A percentile compares a stretch with the other conserved stretches of the same genome.
These are phyloP conservation scores for Aspergillus alliaceus DNA, from an alignment of 2,329 filamentous ascomycete species.

Conservation along the genomic window DNA sequence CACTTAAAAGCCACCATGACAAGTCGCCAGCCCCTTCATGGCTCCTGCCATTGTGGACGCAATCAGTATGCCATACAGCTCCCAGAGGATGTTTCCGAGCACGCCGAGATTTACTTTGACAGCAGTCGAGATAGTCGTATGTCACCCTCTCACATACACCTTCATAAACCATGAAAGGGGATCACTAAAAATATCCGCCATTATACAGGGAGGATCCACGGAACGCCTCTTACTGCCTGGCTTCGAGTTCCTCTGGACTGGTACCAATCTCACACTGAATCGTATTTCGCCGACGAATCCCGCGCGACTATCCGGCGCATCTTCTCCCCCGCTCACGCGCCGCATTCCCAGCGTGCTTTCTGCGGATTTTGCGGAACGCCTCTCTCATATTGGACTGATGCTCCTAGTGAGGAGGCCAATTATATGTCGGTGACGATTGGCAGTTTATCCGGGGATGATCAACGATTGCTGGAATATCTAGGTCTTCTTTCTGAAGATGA, in stretches of 20 bases:
- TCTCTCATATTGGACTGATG: conserved; percentile 79
- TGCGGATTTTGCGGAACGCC: conserved; percentile 91
- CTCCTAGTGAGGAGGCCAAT: conserved; percentile 67
- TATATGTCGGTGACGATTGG: conserved; percentile 82
- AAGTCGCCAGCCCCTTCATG: conserved; percentile 58
- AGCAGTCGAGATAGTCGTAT: conserved; percentile 69
- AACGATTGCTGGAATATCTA: conserved; percentile 71
- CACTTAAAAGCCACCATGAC: conserved; percentile 11
- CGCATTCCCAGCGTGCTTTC: conserved; percentile 70
- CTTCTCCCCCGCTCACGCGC: conserved; percentile 62
- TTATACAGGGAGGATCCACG: conserved; percentile 61
- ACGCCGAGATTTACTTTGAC: conserved; percentile 73
- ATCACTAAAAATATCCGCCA: neutral
- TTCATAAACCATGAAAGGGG: neutral
- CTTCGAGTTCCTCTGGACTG: conserved; percentile 78
- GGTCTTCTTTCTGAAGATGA: conserved; percentile 61
- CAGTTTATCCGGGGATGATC: conserved; percentile 69
- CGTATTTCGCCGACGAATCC: conserved; percentile 77
- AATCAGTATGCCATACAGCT: conserved; percentile 77
- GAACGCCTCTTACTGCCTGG: conserved; percentile 74
- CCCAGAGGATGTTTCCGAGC: conserved; percentile 57
- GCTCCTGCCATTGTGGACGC: conserved; percentile 81
- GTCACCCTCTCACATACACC: conserved; percentile 35
- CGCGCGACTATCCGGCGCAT: conserved; percentile 64
- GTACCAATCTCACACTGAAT: conserved; percentile 74